Base-by-base conservation (phyloP, 805 yeast species). In the Saccharomycopsis fermentans region DNA sequence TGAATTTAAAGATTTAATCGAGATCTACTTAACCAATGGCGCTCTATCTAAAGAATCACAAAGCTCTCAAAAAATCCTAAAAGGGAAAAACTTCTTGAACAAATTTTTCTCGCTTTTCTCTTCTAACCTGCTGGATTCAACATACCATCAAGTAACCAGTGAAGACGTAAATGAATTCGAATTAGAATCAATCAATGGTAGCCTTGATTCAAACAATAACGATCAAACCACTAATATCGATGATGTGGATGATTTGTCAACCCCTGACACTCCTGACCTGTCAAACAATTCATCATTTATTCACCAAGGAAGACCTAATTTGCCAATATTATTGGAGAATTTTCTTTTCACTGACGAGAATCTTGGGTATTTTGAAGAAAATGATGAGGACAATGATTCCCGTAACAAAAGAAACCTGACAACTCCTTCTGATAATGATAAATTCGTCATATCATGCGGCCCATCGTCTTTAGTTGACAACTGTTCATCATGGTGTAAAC, bases 381-480 rank as follows among this genome's bases (percentile, higher is more conserved):
- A 43, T 43, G 26, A 19, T 19, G 16, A 24, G 9, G 14, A 9
- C 29, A 37, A 29, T n/a, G n/a, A 3, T 51, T 6, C 14, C 8
- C 19, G 24, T 19, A 51, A 9, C 16, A 51, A 12, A 63, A 65
- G 6, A 69, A 73, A 0, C 67, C 66, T 1, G 74, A 17, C 27
- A 32, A n/a, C 8, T 17, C 24, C 14, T 40, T 12, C 24, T 21
- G 36, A 24, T 17, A 39, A 39, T 17, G 74, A 76, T 58, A 75
- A 73, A 57, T 82, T 84, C 82, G 66, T 82, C 0, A 68, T 83
- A 17, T 76, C 83, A 0, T 83, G 88, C 70, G 89, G 89, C 0
- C 85, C 85, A 1, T 64, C 66, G 1, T 61, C 74, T 0, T 67
- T 83, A 61, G 74, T 79, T 47, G 54, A 58, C 1, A 78, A 77